Evolutionary conservation across 2,329 filamentous ascomycete genomes (phyloP), one percentile per base, ranked within the genome.

Genomic region (Colletotrichum karsti): DNA sequence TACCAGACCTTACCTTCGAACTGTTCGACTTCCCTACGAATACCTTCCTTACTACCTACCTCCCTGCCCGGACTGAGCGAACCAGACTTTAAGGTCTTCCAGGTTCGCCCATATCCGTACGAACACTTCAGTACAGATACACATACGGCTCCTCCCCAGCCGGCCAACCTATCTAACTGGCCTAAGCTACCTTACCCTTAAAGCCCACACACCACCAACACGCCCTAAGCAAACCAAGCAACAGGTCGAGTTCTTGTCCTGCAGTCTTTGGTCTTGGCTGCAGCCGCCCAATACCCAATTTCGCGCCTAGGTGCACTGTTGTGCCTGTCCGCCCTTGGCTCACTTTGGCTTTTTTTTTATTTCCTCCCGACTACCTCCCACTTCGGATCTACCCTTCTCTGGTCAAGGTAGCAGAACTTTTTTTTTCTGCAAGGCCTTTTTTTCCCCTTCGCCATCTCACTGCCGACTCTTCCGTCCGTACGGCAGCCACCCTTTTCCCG

Each of bases 291-390:
- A 6, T 30, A 10, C 28, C 39, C 24, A 44, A 58, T 26, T 58
- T 37, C n/a, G 39, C 37, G 55, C 55, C 24, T 26, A 26, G 13
- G 37, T 53, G n/a, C n/a, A n/a, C 35, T 26, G 33, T 55, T 46
- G 48, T 33, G 48, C 28, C 12, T 28, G 28, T 33, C 28, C 28
- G 44, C 24, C 57, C 48, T 58, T 46, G 41, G 39, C 55, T 58
- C 18, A 30, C 28, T 26, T 26, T 63, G 44, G 30, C 55, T 53
- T 67, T 67, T 58, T 28, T 51, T 53, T 35, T 64, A 51, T 53
- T 58, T 37, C 46, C 60, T 68, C 60, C 65, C 60, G 53, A 65
- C 60, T 46, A 35, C 60, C 53, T 67, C 59, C 51, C 64, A 46
- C 59, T 41, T 63, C 44, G 51, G 59, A 57, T 48, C 44, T 64